These are phyloP conservation scores for Mortierella claussenii DNA, from an alignment of 192 early-diverging fungal genomes.

Conservation along the genomic window DNA sequence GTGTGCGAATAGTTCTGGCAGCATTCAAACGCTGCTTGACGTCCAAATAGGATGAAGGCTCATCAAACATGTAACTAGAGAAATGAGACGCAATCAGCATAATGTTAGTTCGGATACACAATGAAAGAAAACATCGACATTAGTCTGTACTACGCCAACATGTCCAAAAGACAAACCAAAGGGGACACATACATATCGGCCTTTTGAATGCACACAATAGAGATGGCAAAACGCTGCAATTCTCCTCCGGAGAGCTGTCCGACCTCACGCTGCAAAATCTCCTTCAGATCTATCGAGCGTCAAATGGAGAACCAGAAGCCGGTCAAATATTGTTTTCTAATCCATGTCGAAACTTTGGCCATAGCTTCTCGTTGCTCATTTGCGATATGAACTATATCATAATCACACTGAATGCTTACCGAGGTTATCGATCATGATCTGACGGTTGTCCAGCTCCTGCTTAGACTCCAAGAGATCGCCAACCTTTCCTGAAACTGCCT, in stretches of 20 bases:
- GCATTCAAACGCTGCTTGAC: slow-evolving; percentile 99
- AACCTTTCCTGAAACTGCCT: slow-evolving; percentile 83
- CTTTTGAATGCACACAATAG: slow-evolving; percentile 79
- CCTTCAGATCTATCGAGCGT: slow-evolving; percentile 77
- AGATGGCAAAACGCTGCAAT: slow-evolving; percentile 98
- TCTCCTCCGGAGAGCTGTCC: slow-evolving; percentile 93
- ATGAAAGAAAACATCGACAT: not conserved
- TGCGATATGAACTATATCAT: too few relatives aligned
- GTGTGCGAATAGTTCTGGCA: slow-evolving; percentile 87
- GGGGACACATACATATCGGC: slow-evolving; percentile 82
- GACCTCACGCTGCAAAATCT: slow-evolving; percentile 87
- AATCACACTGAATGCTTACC: slow-evolving; percentile 52
- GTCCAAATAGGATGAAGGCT: slow-evolving; percentile 97
- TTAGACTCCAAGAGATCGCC: slow-evolving; percentile 77
- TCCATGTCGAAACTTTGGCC: too few relatives aligned
- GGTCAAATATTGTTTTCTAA: too few relatives aligned
- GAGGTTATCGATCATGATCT: slow-evolving; percentile 76
- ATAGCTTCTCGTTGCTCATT: too few relatives aligned
- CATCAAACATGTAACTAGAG: slow-evolving; percentile 95
- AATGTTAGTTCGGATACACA: too few relatives aligned
- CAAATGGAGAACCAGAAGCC: too few relatives aligned
- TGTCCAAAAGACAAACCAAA: not conserved
- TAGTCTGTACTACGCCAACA: not conserved
- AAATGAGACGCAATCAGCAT: not conserved
- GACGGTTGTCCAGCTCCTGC: slow-evolving; percentile 76